phyloP scores from a whole-genome alignment of 257 asterid species.

The Petrea volubilis region DNA sequence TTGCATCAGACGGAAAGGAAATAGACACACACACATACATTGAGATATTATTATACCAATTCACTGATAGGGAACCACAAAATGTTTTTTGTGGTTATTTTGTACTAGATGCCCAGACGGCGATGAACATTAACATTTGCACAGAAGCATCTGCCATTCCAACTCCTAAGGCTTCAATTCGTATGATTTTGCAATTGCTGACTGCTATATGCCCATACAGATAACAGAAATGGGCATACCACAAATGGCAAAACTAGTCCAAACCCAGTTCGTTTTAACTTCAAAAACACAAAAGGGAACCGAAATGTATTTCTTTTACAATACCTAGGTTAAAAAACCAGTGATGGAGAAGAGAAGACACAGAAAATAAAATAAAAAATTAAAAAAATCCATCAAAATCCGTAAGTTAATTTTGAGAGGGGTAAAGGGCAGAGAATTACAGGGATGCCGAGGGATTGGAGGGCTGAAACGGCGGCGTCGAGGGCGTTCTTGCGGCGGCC shows the following conservation, averaged over 20 bases:
- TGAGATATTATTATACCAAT: neutral
- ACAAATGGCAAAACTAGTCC: neutral
- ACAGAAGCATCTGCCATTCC: neutral
- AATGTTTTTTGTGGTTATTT: too few species aligned
- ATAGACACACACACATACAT: neutral
- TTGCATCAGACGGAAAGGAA: neutral
- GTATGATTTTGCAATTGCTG: neutral
- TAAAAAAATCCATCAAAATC: neutral
- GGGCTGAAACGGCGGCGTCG: slow-evolving; percentile 63
- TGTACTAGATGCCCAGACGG: neutral
- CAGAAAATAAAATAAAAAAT: neutral
- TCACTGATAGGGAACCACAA: too few species aligned
- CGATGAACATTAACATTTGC: neutral
- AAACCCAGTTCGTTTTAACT: neutral
- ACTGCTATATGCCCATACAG: neutral
- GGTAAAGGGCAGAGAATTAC: slow-evolving; percentile 28
- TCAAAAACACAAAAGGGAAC: too few species aligned
- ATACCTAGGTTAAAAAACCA: neutral
- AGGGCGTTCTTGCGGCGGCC: slow-evolving; percentile 70
- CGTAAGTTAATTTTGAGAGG: neutral
- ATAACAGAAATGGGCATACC: neutral
- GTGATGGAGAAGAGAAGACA: neutral
- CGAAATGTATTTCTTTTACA: too few species aligned
- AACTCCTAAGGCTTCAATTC: neutral
- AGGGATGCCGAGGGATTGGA: slow-evolving; percentile 62